Base-by-base conservation (phyloP, 2,329 filamentous ascomycete species). In the Fusarium zealandicum region DNA sequence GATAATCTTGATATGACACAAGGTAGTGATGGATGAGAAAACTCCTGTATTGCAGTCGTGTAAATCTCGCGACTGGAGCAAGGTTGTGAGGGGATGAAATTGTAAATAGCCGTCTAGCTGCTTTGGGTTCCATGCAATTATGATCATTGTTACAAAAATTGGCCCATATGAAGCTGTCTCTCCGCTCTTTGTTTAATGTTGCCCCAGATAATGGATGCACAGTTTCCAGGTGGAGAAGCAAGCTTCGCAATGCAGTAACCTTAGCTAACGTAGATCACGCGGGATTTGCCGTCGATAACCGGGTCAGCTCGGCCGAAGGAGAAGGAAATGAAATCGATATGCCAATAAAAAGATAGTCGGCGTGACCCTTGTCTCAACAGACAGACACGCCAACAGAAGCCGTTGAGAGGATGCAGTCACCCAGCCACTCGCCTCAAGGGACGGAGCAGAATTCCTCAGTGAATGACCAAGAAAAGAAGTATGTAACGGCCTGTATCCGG, bases 381-480 rank as follows among this genome's bases (percentile, higher is more conserved):
- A 51, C 39, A 46, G 39, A n/a, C n/a, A n/a, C n/a, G n/a, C n/a
- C 46, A 36, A 47, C 16, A 47, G 10, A 37, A 12, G 30, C 30
- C 17, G 28, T 20, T 20, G 17, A 33, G 25, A 22, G n/a, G 6
- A 61, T 61, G 53, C 17, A 48, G 17, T 47, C 59, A 16, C 39
- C 49, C 12, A 47, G 27, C 8, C 28, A n/a, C 10, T 42, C 50
- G 4, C 40, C 43, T 11, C 25, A 38, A 18, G 30, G 2, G 6
- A 40, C 39, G 1, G 46, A 59, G 3, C 45, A 59, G 8, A 56
- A 28, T 25, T 11, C 41, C 4, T 3, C 48, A 0, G 13, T 47
- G 1, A 55, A 11, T 1, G 59, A 63, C 11, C 53, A 58, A 36
- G 56, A 59, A 20, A 32, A 53, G 44, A 53, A 63, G 59, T 49